These are phyloP conservation scores for Isatis lusitanica DNA, from an alignment of 441 rosid genomes.

Conservation along the genomic window DNA sequence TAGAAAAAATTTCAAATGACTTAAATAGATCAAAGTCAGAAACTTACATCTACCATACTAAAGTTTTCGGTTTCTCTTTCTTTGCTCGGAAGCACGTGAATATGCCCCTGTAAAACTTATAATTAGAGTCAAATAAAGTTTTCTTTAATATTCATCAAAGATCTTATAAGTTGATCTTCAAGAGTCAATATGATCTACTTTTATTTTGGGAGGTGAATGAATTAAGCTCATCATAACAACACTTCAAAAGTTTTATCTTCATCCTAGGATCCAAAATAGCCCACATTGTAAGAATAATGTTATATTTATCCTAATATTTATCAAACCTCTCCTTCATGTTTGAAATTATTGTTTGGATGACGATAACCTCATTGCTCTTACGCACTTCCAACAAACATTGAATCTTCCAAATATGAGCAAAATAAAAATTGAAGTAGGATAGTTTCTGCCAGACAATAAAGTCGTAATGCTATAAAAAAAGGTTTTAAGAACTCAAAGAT, in stretches of 20 bases:
- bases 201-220: not conserved
- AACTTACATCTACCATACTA: no score
- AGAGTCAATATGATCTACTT: not conserved
- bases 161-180: not conserved
- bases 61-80: no score
- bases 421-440: no score
- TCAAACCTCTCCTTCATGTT: not conserved
- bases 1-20: not conserved
- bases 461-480: no score
- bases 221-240: not conserved
- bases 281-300: not conserved
- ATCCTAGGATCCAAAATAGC: not conserved
- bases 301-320: not conserved
- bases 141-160: not conserved
- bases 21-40: no score
- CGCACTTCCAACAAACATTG: constrained; percentile 19
- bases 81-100: not conserved
- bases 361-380: not conserved
- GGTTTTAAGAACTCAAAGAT: no score
- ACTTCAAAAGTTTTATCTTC: not conserved
- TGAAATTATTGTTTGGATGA: not conserved
- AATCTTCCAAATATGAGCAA: no score
- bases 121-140: not conserved
- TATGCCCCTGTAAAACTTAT: not conserved
- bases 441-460: no score